phyloP scores from a whole-genome alignment of 495 filamentous ascomycete species.

The Tuber indicum region DNA sequence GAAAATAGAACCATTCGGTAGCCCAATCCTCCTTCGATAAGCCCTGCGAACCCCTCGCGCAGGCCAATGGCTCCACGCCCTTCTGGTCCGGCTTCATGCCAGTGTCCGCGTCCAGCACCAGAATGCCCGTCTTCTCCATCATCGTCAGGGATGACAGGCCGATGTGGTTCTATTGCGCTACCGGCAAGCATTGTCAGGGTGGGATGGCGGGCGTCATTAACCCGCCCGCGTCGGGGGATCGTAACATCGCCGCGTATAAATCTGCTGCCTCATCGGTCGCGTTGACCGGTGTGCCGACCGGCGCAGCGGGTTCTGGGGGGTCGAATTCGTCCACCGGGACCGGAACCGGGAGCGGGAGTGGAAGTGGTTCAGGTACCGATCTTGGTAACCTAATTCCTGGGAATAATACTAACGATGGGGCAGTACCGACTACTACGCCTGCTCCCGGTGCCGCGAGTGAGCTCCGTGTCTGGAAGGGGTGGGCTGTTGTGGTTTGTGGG shows the following conservation, averaged over 20 bases:
- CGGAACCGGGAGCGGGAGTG: neutral
- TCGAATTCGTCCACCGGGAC: neutral
- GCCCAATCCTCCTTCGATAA: conserved; percentile 46
- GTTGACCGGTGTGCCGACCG: conserved; percentile 13
- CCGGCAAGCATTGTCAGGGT: conserved; percentile 47
- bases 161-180: conserved; percentile 52
- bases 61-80: conserved; percentile 48
- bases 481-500: neutral
- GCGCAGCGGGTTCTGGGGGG: conserved; percentile 24
- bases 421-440: neutral
- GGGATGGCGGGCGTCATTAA: conserved; percentile 53
- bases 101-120: conserved; percentile 41
- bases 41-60: conserved; percentile 45
- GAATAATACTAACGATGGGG: neutral
- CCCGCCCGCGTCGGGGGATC: conserved; percentile 22
- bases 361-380: neutral
- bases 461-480: neutral
- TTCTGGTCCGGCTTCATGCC: conserved; percentile 62
- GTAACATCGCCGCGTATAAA: conserved; percentile 23
- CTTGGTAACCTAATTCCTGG: neutral
- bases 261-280: conserved; percentile 15
- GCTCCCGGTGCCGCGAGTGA: neutral
- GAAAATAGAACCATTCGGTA: conserved; percentile 48
- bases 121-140: conserved; percentile 46
- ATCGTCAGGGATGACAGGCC: conserved; percentile 47